Evolutionary conservation across 139 green algal species (phyloP), one percentile per base, ranked within the genome.

Genomic region (Trebouxia sp.): DNA sequence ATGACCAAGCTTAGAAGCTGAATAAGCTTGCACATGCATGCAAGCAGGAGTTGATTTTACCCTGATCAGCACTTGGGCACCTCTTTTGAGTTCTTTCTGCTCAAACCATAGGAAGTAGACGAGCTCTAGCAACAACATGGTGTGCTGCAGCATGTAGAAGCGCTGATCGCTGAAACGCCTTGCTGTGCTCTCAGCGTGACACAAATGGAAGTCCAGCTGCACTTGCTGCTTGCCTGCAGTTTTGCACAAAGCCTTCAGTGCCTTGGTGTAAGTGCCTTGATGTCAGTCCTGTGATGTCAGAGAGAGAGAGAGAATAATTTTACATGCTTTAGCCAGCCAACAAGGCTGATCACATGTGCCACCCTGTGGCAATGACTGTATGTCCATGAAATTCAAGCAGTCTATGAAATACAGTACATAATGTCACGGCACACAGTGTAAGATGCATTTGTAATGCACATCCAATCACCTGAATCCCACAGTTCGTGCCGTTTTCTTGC

Each of bases 61-160:
- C 62, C 43, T 72, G 62, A 35, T 35, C 62, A 72, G 62, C 62
- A 72, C 43, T 45, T 72, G 42, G 62, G 62, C 62, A 15, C 62
- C 62, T 5, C 62, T 39, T 26, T 17, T n/a, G 20, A 72, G 62
- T 24, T 72, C 32, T n/a, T 22, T 39, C 15, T 72, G 32, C 35
- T 72, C 62, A 45, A 43, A 72, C 62, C 62, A 72, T 12, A 72
- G 43, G 35, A 72, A 72, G 62, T 72, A 72, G 0, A 72, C 62
- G 10, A 72, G 62, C 32, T 72, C 62, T 14, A 72, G 62, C 14
- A 72, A 37, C 12, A 72, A n/a, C 12, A 43, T 17, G 24, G 62
- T 72, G 62, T 24, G 15, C 62, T 72, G n/a, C 20, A 26, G 42
- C 62, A 45, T 72, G 32, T 7, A 72, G 15, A 26, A 45, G 3